Base-by-base conservation (phyloP, 768 basidiomycete species). In the Calocera viscosa region DNA sequence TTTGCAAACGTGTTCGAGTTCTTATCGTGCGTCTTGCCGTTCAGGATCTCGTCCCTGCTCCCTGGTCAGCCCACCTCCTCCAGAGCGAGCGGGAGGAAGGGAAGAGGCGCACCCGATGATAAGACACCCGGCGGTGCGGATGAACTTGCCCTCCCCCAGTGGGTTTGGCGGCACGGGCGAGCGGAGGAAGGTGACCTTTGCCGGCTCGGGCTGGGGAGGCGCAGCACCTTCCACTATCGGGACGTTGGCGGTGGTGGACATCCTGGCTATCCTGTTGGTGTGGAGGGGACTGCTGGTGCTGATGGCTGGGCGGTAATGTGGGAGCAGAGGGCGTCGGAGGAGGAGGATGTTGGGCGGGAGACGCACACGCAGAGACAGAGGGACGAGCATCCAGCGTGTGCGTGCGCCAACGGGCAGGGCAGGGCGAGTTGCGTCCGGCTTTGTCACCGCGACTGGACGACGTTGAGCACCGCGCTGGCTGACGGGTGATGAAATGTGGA, bases 1-100 rank as follows among this genome's bases (percentile, higher is more conserved):
- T 86, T 86, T 1, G 92, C 91, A 72, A 95, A 90, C 77, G 85
- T 89, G 75, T 93, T 84, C 1, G 89, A 89, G 77, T 93, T 92
- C 16, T 83, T 79, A 75, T 92, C 91, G 63, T 84, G 82, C 0
- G 90, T 92, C 81, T 93, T 92, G 49, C 93, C 94, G 69, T 95
- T 95, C 65, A 97, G 77, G 38, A 95, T 92, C 72, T 95, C 92
- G 75, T 94, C 91, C 10, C 91, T 92, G 63, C 43, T 19, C 43
- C 5, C 35, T 38, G 35, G 35, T 38, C 35, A 38, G 35, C 35
- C 7, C 43, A 47, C 43, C 5, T 47, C 43, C 43, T 60, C 53
- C 30, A 32, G 53, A 12, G 2, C 30, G 43, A 47, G 16, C 8
- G 43, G 43, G 19, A 35, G 28, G 19, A 63, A 3, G 43, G 43